Base-by-base conservation (phyloP, 75 land plant genomes). In the Pinus tabuliformis region DNA sequence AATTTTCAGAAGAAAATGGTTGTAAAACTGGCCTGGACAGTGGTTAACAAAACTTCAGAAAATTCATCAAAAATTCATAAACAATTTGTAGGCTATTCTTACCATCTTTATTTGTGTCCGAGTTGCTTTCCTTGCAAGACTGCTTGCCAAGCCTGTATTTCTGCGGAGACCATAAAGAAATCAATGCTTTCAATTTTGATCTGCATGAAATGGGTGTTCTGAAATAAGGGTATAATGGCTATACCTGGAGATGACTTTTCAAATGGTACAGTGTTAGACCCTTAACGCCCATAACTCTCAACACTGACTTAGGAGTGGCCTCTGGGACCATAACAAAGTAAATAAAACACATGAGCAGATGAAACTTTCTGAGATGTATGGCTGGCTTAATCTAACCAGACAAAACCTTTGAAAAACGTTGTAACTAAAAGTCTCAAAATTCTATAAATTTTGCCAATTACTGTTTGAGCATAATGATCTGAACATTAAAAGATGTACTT, bases 301-400 rank as follows among this genome's bases (percentile, higher is more conserved):
- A 92, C 71, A 95, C 94, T n/a, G 98, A 92, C 77, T 95, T 95
- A 21, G 98, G 98, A 2, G 98, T 95, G 6, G 98, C 98, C 85
- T 95, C 98, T 95, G 76, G 81, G 81, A 81, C 18, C 16, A 63
- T 26, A 4, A 62, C 28, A 49, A 49, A 49, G 12, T 30, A 62
- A 62, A 13, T 4, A 30, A 28, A 28, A 62, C 65, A 28, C 28
- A 26, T 14, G 33, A 3, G 14, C 18, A 62, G 33, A 62, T 14
- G 16, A 62, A 5, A 5, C 12, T 2, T 22, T 14, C 12, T 58
- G 20, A 58, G 12, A 20, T 20, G n/a, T 18, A 58, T 58, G n/a
- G 60, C n/a, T 58, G n/a, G 18, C 4, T 20, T 6, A 18, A 58
- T 58, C n/a, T 18, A 17, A 17, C 21, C n/a, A 58, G 60, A 20